Conservation (phyloP, 345 rosid species). For the thale cress (Arabidopsis thaliana) region TAIR10.1 NC_003070.9:26502501-26503000, state of each 20-base stretch:
- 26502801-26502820: not conserved
- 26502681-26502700: not conserved
- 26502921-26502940: constrained; percentile 28
- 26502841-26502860: not conserved
- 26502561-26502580: not conserved
- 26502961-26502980: not conserved
- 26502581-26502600: not conserved
- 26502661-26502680: too few species aligned
- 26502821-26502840: not conserved
- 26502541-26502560: not conserved
- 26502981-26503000: constrained; percentile 54
- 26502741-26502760: not conserved
- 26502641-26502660: not conserved
- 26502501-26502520: not conserved
- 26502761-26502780: not conserved
- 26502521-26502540: constrained; percentile 16
- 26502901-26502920: not conserved
- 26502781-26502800: too few species aligned
- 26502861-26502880: not conserved
- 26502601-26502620: not conserved
- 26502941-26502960: constrained; percentile 23
- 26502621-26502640: not conserved
- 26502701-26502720: too few species aligned
- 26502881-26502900: not conserved
- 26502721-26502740: not conserved